A percentile compares a stretch with the other conserved stretches of the same genome.
Conservation (phyloP, 441 rosid genomes). For the Populus hybrid region DNA sequence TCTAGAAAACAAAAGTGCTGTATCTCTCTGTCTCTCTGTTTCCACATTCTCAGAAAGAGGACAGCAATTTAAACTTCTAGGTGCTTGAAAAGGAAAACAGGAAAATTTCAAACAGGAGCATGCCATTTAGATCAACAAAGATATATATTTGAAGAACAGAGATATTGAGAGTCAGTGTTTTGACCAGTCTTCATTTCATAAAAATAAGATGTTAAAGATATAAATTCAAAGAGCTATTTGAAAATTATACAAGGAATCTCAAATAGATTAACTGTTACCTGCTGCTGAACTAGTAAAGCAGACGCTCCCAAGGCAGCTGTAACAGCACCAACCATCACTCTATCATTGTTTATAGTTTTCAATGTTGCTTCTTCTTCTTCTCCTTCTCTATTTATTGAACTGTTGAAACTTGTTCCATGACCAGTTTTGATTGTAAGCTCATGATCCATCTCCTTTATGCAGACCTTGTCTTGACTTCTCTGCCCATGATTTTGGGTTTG, state of each 20-base stretch:
- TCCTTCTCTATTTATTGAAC: conserved; percentile 26
- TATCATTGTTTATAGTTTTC: conserved; percentile 37
- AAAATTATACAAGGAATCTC: not conserved
- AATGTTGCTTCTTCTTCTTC: conserved; percentile 33
- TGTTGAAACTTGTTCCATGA: conserved; percentile 25
- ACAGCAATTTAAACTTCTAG: not conserved
- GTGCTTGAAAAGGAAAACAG: conserved; percentile 2
- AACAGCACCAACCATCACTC: conserved; percentile 81
- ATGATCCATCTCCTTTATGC: conserved; percentile 20
- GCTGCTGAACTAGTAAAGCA: conserved; percentile 63
- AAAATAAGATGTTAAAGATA: not conserved
- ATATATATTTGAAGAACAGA: conserved; percentile 2
- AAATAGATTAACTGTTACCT: conserved; percentile 45
- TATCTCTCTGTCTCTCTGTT: not conserved
- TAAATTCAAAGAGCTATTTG: conserved; percentile 1
- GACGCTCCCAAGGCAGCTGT: conserved; percentile 97
- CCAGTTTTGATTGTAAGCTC: conserved; percentile 22
- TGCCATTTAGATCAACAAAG: not conserved
- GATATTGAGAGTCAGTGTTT: not conserved
- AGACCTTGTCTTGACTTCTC: conserved; percentile 25
- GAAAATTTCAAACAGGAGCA: not conserved
- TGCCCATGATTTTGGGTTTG: conserved; percentile 29
- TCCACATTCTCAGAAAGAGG: not conserved
- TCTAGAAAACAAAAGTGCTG: not conserved
- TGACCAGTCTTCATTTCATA: not conserved